A percentile compares a stretch with the other conserved stretches of the same genome.
phyloP scores from a whole-genome alignment of 2,329 filamentous ascomycete genomes.

The Neofusicoccum laricinum region DNA sequence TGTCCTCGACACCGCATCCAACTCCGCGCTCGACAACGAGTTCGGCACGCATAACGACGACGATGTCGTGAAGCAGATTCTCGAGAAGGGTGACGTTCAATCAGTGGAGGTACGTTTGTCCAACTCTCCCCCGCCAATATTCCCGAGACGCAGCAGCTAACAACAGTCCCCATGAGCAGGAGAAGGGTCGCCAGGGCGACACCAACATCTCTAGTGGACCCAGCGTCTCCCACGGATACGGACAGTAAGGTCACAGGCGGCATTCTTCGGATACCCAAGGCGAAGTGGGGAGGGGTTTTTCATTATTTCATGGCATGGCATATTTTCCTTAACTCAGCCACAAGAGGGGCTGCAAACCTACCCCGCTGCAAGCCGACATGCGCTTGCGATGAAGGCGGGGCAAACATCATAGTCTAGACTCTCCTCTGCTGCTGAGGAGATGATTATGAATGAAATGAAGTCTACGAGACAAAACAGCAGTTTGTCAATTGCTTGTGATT shows the following conservation, averaged over 20 bases:
- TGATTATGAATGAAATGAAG: slow-evolving; percentile 14
- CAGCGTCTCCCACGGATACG: slow-evolving; percentile 20
- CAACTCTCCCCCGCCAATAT: not conserved
- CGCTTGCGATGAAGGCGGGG: not conserved
- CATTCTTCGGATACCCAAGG: slow-evolving; percentile 1
- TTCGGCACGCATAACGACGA: slow-evolving; percentile 81
- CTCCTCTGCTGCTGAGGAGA: not conserved
- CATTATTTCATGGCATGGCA: not conserved
- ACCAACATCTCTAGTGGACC: slow-evolving; percentile 42
- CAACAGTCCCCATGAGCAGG: slow-evolving; percentile 23
- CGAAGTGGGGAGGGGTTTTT: slow-evolving; percentile 1
- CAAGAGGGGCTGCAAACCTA: not conserved
- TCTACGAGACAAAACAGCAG: not conserved
- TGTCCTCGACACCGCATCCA: slow-evolving; percentile 71
- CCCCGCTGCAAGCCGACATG: not conserved
- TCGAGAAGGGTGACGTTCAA: slow-evolving; percentile 72
- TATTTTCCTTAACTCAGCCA: not conserved
- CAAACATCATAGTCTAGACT: not conserved
- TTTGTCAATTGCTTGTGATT: not conserved
- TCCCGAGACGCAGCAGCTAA: slow-evolving; percentile 14
- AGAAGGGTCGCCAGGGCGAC: slow-evolving; percentile 40
- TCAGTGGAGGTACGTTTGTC: slow-evolving; percentile 50
- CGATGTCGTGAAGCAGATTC: slow-evolving; percentile 75
- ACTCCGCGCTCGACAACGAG: slow-evolving; percentile 73
- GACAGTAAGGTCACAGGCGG: not conserved